Conservation (phyloP, 2,329 filamentous ascomycete species). For the Colletotrichum sp. region DNA sequence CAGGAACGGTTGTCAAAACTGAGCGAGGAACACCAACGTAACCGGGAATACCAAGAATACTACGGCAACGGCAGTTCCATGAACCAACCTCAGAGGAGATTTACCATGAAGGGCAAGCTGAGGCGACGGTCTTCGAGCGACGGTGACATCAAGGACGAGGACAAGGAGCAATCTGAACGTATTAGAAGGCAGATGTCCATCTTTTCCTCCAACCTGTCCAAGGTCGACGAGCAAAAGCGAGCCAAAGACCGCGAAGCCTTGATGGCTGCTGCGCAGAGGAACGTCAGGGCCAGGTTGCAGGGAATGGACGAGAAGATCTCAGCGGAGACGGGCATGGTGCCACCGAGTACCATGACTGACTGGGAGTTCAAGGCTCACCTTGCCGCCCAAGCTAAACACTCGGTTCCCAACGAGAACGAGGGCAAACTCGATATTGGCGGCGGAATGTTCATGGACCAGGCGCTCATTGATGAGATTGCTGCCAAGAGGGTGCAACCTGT, state of each 20-base stretch:
- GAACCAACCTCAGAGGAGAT: conserved; percentile 41
- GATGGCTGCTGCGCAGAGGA: conserved; percentile 80
- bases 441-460: conserved; percentile 79
- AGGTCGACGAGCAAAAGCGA: conserved; percentile 77
- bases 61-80: conserved; percentile 64
- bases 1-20: conserved; percentile 84
- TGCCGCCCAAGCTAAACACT: conserved; percentile 69
- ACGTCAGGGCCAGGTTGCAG: conserved; percentile 80
- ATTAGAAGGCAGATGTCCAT: conserved; percentile 82
- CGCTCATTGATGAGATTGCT: conserved; percentile 82
- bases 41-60: conserved; percentile 74
- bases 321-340: conserved; percentile 75
- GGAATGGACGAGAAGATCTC: conserved; percentile 84
- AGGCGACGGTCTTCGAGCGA: conserved; percentile 73
- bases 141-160: conserved; percentile 60
- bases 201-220: conserved; percentile 70
- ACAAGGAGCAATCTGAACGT: conserved; percentile 71
- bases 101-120: conserved; percentile 59
- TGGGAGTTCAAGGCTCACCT: conserved; percentile 82
- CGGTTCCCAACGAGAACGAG: conserved; percentile 47
- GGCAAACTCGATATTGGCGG: conserved; percentile 75
- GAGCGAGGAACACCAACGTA: conserved; percentile 70
- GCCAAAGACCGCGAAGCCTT: conserved; percentile 77
- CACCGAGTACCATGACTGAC: conserved; percentile 70
- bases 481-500: conserved; percentile 80